Base-by-base conservation (phyloP, 2,329 filamentous ascomycete species). In the Fusarium concolor region DNA sequence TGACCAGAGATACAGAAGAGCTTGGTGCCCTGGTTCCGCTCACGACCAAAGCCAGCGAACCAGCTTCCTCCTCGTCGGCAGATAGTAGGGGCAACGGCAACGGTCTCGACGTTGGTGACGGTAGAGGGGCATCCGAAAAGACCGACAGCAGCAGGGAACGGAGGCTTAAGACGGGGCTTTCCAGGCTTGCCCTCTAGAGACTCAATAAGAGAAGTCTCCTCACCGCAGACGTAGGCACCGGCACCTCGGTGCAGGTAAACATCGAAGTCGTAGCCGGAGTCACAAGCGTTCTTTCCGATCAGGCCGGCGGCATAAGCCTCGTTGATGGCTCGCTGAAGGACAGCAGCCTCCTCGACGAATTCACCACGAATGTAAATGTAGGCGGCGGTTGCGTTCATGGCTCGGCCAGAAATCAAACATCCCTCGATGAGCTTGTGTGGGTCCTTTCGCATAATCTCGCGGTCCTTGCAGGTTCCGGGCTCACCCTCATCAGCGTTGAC, bases 351-450 rank as follows among this genome's bases (percentile, higher is more conserved):
- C 77, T 97, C 89, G 79, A 97, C 93, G 81, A 99, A 99, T 82
- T 99, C 96, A 78, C 96, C 96, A 79, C 96, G 94, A 76, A 99
- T 99, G 82, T 99, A 99, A 79, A 99, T 99, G 84, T 99, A 99
- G 72, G 96, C 96, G 62, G 96, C 96, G 46, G 93, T 96, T 77
- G 94, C 96, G 84, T 99, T 99, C 96, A 99, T 99, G 78, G 96
- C 94, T 78, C 96, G 92, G 52, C 96, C 96, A 72, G 96, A 94
- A 47, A 99, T 91, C 69, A 99, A 86, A 82, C 96, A 99, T 79
- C 96, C 96, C 84, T 99, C 96, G 77, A 99, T 86, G 71, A 99
- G 92, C 87, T 99, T 99, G 86, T 99, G 96, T 67, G 96, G 96
- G 80, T 99, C 96, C 85, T 99, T 99, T 83, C 96, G 94, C 96